Conservation (phyloP, 495 filamentous ascomycete genomes). For the Thermothielavioides terrestris region DNA sequence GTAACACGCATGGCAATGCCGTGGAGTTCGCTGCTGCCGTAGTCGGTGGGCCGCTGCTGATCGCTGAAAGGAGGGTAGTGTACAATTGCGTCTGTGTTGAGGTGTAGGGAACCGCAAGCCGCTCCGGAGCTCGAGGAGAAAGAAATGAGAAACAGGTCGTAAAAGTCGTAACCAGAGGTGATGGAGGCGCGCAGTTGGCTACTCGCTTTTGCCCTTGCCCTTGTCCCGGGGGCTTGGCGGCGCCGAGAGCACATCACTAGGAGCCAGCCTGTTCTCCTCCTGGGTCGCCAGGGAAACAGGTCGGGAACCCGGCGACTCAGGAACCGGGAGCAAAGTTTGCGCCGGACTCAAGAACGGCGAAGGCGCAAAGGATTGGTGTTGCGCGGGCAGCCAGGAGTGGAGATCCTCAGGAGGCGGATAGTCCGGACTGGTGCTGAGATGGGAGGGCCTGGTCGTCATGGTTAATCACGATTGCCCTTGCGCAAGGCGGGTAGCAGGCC, state of each 20-base stretch:
- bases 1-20: conserved; percentile 23
- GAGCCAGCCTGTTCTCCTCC: conserved; percentile 19
- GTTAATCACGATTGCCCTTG: conserved; percentile 40
- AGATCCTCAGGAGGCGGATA: conserved; percentile 30
- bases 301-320: conserved; percentile 28
- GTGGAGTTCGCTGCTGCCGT: conserved; percentile 27
- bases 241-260: conserved; percentile 15
- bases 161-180: conserved; percentile 12
- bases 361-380: conserved; percentile 16
- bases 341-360: conserved; percentile 35
- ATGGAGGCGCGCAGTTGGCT: conserved; percentile 8
- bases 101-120: conserved; percentile 18
- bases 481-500: conserved; percentile 26
- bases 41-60: conserved; percentile 21
- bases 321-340: conserved; percentile 24
- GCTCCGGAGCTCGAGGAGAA: conserved; percentile 7
- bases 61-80: conserved; percentile 38
- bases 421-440: conserved; percentile 28
- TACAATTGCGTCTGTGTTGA: conserved; percentile 45
- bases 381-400: conserved; percentile 16
- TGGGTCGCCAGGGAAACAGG: conserved; percentile 21
- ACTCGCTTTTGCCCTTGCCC: conserved; percentile 22
- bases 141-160: conserved; percentile 6
- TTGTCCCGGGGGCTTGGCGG: conserved; percentile 13
- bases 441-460: conserved; percentile 37